Evolutionary conservation across 2,329 filamentous ascomycete species (phyloP), one percentile per base, ranked within the genome.

Genomic region (Calonectria pseudoturangicola): DNA sequence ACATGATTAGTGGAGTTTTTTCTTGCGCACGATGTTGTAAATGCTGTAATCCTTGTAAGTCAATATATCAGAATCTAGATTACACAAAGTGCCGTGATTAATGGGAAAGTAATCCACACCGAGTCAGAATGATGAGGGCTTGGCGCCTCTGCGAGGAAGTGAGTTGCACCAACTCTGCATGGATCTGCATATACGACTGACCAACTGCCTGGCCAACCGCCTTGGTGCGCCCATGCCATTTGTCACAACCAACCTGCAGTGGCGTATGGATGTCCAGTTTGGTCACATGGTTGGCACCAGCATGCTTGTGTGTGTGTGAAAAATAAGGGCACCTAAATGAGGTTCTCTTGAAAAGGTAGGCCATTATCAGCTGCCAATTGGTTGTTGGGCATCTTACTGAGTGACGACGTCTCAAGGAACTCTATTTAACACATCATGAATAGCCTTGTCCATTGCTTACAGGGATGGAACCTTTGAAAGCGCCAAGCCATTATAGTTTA

Each of bases 121-220:
- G 54, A 41, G 54, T 8, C 36, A 30, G 27, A 15, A 39, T 27
- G 25, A 50, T 47, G 27, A 25, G 41, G 39, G 28, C 30, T 33
- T 21, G 56, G n/a, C 48, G 39, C 15, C 41, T 50, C 58, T 25
- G n/a, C 41, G n/a, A 56, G 65, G 39, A 41, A 56, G 33, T 30
- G 28, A 33, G 33, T 36, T 43, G 65, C 41, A 68, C 63, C 18
- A n/a, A 30, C 9, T 41, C 16, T 47, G 48, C 63, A 65, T 60
- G 30, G 45, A 60, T 66, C 47, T 76, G 48, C 58, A 73, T 70
- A 66, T 63, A 71, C 73, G 68, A 71, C 18, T 41, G 48, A 43
- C 30, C 27, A 54, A 41, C n/a, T 27, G 33, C 47, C 33, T 33
- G 18, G 18, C 43, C 47, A 60, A 41, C 27, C 30, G 25, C 41